Evolutionary conservation across 1,284 basidiomycete species (phyloP).

Genomic region (Papiliotrema fonsecae): DNA sequence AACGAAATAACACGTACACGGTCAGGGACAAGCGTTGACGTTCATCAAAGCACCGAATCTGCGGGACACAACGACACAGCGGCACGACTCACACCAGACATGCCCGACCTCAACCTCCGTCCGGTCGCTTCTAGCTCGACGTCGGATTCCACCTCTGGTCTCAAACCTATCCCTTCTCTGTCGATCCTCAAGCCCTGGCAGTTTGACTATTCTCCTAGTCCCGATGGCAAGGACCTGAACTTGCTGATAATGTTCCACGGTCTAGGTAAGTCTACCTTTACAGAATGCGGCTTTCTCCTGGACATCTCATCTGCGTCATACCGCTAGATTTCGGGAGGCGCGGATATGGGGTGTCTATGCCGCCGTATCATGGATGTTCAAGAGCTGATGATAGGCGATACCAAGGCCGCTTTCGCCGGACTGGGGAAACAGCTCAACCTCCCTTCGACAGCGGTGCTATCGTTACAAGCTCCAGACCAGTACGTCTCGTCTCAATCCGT

Average conservation of each 20-base stretch:
- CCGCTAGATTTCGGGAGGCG: not conserved
- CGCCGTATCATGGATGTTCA: not conserved
- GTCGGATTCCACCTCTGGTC: not conserved
- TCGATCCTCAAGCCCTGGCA: constrained; percentile 33
- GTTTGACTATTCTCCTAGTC: constrained; percentile 30
- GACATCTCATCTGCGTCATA: no score
- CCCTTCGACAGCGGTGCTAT: constrained; percentile 78
- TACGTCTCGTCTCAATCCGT: constrained; percentile 44
- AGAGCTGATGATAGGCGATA: constrained; percentile 61
- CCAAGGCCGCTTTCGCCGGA: constrained; percentile 66
- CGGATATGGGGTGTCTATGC: no score
- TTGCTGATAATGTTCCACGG: constrained; percentile 81
- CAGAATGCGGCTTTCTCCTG: not conserved
- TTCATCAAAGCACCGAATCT: no score
- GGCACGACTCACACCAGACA: no score
- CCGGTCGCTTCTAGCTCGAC: constrained; percentile 16
- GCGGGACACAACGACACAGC: not conserved
- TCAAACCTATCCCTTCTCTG: constrained; percentile 19
- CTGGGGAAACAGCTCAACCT: constrained; percentile 70
- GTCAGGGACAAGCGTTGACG: no score
- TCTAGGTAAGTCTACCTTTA: constrained; percentile 57
- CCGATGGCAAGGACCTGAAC: constrained; percentile 81
- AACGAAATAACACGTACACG: no score
- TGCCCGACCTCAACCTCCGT: constrained; percentile 30
- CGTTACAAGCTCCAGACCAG: constrained; percentile 73